Conservation (phyloP, 1,284 basidiomycete species). For the Malassezia equina region DNA sequence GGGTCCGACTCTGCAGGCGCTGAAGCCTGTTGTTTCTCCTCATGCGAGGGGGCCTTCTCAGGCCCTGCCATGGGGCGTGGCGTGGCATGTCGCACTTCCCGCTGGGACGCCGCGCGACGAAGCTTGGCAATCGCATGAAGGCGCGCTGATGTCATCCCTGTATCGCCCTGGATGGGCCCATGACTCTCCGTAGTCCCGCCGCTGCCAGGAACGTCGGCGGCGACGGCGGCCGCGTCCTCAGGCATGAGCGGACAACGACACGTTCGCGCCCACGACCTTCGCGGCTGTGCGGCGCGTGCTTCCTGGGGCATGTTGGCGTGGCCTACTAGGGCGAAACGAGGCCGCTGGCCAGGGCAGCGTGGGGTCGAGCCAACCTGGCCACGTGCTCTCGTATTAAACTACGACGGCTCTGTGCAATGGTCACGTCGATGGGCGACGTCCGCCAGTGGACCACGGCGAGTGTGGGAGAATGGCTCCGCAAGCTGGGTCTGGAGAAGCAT, state of each 20-base stretch:
- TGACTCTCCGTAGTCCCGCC: background rate
- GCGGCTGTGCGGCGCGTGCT: background rate
- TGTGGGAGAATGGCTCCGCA: slow-evolving; percentile 33
- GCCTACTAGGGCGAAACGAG: background rate
- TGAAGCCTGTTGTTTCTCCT: background rate
- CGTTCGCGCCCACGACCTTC: background rate
- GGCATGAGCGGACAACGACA: background rate
- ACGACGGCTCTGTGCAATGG: background rate
- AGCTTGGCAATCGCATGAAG: slow-evolving; percentile 13
- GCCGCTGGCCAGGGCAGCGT: background rate
- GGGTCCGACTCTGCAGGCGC: background rate
- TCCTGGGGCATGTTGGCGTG: background rate
- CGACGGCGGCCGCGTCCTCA: background rate
- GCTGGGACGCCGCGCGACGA: slow-evolving; percentile 16
- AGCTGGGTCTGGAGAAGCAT: slow-evolving; percentile 26
- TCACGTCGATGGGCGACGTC: slow-evolving; percentile 17
- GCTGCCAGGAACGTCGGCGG: background rate
- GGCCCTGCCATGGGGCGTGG: background rate
- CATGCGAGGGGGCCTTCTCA: background rate
- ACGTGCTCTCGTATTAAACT: background rate
- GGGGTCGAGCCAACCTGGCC: background rate
- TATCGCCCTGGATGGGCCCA: background rate
- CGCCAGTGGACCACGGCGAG: slow-evolving; percentile 31
- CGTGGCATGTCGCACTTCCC: slow-evolving; percentile 9
- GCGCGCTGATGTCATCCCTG: background rate